phyloP scores from a whole-genome alignment of 352 stramenopile genomes.

The Pythium guiyangense region DNA sequence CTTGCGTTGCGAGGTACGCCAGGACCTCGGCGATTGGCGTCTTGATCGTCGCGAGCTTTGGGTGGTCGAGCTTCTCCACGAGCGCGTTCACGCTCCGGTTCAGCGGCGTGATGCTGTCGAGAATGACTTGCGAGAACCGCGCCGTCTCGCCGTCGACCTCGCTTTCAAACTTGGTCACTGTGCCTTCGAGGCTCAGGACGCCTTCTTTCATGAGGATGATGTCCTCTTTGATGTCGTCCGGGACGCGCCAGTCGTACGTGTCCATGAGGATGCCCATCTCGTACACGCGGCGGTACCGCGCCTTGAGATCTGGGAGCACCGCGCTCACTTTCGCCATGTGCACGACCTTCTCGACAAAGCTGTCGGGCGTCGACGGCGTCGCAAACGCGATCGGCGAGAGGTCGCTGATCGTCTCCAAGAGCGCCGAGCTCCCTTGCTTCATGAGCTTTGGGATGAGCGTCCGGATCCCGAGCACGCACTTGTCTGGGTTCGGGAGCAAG shows the following conservation, averaged over 20 bases:
- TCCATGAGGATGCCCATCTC: slow-evolving; percentile 90
- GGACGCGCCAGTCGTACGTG: slow-evolving; percentile 88
- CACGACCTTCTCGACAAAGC: slow-evolving; percentile 86
- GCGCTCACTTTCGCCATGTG: slow-evolving; percentile 77
- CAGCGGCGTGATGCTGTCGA: slow-evolving; percentile 81
- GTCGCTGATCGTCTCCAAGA: slow-evolving; percentile 83
- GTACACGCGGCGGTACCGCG: slow-evolving; percentile 69
- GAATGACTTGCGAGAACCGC: slow-evolving; percentile 88
- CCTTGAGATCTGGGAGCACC: slow-evolving; percentile 64
- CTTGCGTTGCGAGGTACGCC: slow-evolving; percentile 60
- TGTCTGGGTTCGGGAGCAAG: slow-evolving; percentile 86
- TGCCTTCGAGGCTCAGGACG: slow-evolving; percentile 87
- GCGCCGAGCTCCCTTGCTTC: slow-evolving; percentile 62
- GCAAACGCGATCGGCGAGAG: slow-evolving; percentile 85
- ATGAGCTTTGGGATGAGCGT: slow-evolving; percentile 89
- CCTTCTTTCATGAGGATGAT: slow-evolving; percentile 94
- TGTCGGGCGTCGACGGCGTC: slow-evolving; percentile 54
- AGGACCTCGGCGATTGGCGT: slow-evolving; percentile 77
- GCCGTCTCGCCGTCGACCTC: slow-evolving; percentile 90
- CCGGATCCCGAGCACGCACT: slow-evolving; percentile 85
- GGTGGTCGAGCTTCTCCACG: slow-evolving; percentile 79
- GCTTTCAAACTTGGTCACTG: slow-evolving; percentile 85
- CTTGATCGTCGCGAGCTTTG: slow-evolving; percentile 70
- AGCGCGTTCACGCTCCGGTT: slow-evolving; percentile 68
- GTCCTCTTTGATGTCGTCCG: slow-evolving; percentile 90